Evolutionary conservation across 176 grass and related monocot genomes (phyloP).

Genomic region (Cymbopogon citratus): DNA sequence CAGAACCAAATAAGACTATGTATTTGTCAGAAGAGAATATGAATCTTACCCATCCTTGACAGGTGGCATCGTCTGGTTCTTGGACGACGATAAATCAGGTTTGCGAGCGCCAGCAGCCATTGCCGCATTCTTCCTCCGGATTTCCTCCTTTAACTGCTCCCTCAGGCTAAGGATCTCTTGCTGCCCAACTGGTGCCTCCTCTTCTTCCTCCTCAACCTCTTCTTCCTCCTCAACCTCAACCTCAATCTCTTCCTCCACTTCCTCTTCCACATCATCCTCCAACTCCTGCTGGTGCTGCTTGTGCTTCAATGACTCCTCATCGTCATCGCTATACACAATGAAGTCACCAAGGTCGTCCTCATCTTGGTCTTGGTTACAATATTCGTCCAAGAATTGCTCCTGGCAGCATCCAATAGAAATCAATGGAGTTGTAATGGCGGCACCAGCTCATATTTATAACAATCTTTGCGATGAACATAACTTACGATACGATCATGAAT

Average conservation of each 20-base stretch:
- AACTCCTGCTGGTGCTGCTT: not conserved
- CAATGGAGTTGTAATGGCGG: not conserved
- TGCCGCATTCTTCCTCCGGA: slow-evolving; percentile 16
- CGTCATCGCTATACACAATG: slow-evolving; percentile 23
- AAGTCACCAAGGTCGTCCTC: slow-evolving; percentile 32
- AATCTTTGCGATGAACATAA: not conserved
- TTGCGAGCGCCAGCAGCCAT: not conserved
- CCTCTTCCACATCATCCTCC: not conserved
- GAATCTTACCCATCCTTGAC: slow-evolving; percentile 9
- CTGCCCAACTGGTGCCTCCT: slow-evolving; percentile 15
- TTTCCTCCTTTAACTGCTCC: slow-evolving; percentile 32
- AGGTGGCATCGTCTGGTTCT: not conserved
- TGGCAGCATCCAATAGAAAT: not conserved
- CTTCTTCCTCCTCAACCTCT: not conserved
- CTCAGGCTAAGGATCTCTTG: slow-evolving; percentile 33
- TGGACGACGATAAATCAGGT: not conserved
- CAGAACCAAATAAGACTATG: not conserved
- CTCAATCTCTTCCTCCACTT: not conserved
- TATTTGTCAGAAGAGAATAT: too few relatives aligned
- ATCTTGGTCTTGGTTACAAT: slow-evolving; percentile 9
- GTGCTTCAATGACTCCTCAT: not conserved
- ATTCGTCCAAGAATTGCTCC: slow-evolving; percentile 18
- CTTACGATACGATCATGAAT: not conserved
- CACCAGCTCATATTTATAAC: not conserved
- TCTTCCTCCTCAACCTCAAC: not conserved